Base-by-base conservation (phyloP, 2,329 filamentous ascomycete genomes). In the Xylaria sp. region DNA sequence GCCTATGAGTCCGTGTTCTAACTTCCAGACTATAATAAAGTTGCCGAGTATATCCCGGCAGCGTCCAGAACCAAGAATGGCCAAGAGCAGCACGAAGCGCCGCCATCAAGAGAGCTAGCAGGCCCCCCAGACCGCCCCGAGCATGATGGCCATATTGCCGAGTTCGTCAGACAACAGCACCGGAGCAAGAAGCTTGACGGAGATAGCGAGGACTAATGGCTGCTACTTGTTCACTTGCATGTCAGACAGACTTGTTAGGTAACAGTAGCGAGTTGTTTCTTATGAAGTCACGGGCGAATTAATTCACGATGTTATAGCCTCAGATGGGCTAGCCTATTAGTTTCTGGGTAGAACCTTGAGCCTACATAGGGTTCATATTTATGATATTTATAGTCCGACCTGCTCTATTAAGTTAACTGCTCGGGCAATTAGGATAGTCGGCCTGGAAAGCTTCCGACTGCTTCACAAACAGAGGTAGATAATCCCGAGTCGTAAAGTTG, bases 111-210 rank as follows among this genome's bases (percentile, higher is more conserved):
- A 64, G 6, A 64, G 5, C 38, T 73, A 15, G 66, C 76, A 1
- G 81, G 79, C 2, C 81, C 81, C 15, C 84, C 83, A 2, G 71
- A 80, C 11, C 77, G 83, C 15, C 84, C 83, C 0, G 68, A 77
- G 25, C 80, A 86, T 61, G 85, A 86, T 68, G 60, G 72, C 5
- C 80, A 83, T 70, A 85, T 87, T 56, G 84, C 85, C 67, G 82
- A 85, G 31, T 87, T 87, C 66, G 76, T 87, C 36, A 79, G 82
- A 56, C 83, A 86, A 55, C 84, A 86, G 75, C 83, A 87, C 71
- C 75, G 80, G 44, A 86, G 84, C 74, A 82, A 80, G 66, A 77
- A 72, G 15, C 62, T 36, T 2, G 66, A 68, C 20, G 61, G 64
- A n/a, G 59, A 39, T 4, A 25, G 50, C 13, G 59, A 6, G 13